Evolutionary conservation across 306 rosid genomes (phyloP).

Genomic region (Acacia crassicarpa): DNA sequence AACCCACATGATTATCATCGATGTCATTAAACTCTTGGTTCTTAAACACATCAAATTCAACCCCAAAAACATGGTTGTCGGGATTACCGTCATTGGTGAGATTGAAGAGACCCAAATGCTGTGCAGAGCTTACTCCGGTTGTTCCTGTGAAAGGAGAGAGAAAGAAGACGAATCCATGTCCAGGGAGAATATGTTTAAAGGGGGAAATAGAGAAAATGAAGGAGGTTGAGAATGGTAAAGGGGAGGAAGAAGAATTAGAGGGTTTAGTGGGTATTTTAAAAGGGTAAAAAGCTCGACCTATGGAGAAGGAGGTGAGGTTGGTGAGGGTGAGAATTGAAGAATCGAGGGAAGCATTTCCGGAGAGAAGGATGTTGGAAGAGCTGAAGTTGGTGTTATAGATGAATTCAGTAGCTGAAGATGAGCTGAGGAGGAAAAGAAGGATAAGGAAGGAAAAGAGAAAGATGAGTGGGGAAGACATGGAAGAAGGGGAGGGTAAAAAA

Average conservation of each 20-base stretch:
- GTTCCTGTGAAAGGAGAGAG: slow-evolving; percentile 38
- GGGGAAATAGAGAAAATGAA: slow-evolving; percentile 54
- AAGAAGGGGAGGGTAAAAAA: not conserved
- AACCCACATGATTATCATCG: slow-evolving; percentile 52
- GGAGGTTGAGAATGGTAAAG: slow-evolving; percentile 47
- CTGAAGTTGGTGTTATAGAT: slow-evolving; percentile 53
- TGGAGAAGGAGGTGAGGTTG: slow-evolving; percentile 40
- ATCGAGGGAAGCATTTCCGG: slow-evolving; percentile 44
- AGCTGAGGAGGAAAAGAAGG: slow-evolving; percentile 18
- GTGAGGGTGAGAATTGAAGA: slow-evolving; percentile 52
- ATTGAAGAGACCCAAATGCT: slow-evolving; percentile 56
- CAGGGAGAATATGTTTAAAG: slow-evolving; percentile 33
- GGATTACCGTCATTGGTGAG: slow-evolving; percentile 44
- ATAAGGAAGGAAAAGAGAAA: not conserved
- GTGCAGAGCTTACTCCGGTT: slow-evolving; percentile 44
- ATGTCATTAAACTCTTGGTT: slow-evolving; percentile 56
- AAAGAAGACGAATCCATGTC: slow-evolving; percentile 54
- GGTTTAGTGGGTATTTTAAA: slow-evolving; percentile 43
- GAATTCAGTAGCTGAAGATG: slow-evolving; percentile 42
- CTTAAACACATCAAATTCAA: slow-evolving; percentile 58
- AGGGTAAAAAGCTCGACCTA: slow-evolving; percentile 51
- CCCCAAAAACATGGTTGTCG: slow-evolving; percentile 43
- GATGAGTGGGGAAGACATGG: slow-evolving; percentile 33
- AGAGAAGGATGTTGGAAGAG: slow-evolving; percentile 40
- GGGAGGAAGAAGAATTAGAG: slow-evolving; percentile 35